Evolutionary conservation across 2,329 filamentous ascomycete genomes (phyloP), one percentile per base, ranked within the genome.

Genomic region (Exophiala viscosa): DNA sequence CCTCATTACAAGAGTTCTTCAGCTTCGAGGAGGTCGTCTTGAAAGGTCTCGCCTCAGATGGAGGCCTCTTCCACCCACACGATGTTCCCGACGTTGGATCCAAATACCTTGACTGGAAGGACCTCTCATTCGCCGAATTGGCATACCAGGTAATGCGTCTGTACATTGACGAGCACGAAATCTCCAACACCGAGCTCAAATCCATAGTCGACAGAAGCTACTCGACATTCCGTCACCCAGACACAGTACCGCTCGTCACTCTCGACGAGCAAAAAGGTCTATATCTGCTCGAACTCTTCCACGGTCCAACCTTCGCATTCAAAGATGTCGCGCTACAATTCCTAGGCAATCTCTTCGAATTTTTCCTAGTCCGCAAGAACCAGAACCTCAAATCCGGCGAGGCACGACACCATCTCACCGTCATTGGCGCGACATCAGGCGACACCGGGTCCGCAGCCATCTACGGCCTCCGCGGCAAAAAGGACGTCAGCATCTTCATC

Each of bases 401-500:
- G 73, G 82, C 86, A 59, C 76, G 87, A 62, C 86, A 93, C 67
- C 88, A 93, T 65, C 75, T 96, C 61, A 91, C 89, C 0, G 88
- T 95, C 3, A 84, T 96, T 51, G 90, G 89, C 15, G 90, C 89
- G 28, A 95, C 90, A 13, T 90, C 85, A 64, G 90, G 90, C 59
- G 89, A 79, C 68, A 97, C 92, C 23, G 92, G 92, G 18, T 96
- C 90, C 23, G 92, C 92, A 9, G 93, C 93, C 60, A 97, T 99
- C 63, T 96, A 97, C 67, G 93, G 93, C 50, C 79, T 99, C 49
- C 78, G 91, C 45, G 90, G 91, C 49, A 97, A 97, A 83, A 91
- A 95, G 73, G 93, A 99, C 77, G 88, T 96, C 13, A 95, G 90
- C 0, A 88, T 97, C 48, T 93, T 95, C 75, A 97, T 99, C 67